A percentile compares a stretch with the other conserved stretches of the same genome.
Evolutionary conservation across 352 stramenopile genomes (phyloP).

Genomic region (Globisporangium middletonii): DNA sequence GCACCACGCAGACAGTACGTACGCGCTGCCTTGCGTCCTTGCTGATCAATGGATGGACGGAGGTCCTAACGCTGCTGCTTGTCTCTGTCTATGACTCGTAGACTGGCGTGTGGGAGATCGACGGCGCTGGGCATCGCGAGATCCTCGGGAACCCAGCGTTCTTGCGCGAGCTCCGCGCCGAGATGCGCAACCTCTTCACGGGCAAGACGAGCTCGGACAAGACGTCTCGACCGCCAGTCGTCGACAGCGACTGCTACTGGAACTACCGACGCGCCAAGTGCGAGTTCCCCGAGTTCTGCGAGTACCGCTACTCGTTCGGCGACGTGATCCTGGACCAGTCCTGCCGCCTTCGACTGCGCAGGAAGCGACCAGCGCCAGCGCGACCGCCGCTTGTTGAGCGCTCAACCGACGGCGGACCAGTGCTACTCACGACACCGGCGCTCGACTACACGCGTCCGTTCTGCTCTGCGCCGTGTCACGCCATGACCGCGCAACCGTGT

Average conservation of each 20-base stretch:
- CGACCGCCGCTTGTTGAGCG: constrained; percentile 3
- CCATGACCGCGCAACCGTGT: neutral
- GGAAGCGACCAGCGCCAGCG: constrained; percentile 23
- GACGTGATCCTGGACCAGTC: constrained; percentile 81
- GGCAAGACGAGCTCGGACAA: constrained; percentile 44
- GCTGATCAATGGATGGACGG: neutral
- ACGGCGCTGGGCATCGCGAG: constrained; percentile 58
- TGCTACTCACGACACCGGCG: neutral
- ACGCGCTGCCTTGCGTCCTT: neutral
- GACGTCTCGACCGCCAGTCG: constrained; percentile 54
- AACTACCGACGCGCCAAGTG: constrained; percentile 71
- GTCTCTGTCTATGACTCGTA: constrained; percentile 10
- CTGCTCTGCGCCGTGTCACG: constrained; percentile 33
- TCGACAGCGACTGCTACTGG: constrained; percentile 82
- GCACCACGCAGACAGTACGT: constrained; percentile 23
- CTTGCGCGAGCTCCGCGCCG: constrained; percentile 62
- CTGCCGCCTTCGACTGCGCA: constrained; percentile 40
- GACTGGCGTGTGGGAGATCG: constrained; percentile 81
- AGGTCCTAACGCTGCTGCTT: neutral
- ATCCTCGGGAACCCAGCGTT: constrained; percentile 71
- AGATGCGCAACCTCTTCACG: constrained; percentile 67
- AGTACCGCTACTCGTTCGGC: constrained; percentile 79
- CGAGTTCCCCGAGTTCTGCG: constrained; percentile 71
- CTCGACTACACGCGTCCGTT: constrained; percentile 27
- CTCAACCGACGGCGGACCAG: neutral